Percentiles rank a stretch among this genome's conserved stretches.
These are phyloP conservation scores for Herpetospermum pedunculosum DNA, from an alignment of 306 rosid species.

Conservation along the genomic window DNA sequence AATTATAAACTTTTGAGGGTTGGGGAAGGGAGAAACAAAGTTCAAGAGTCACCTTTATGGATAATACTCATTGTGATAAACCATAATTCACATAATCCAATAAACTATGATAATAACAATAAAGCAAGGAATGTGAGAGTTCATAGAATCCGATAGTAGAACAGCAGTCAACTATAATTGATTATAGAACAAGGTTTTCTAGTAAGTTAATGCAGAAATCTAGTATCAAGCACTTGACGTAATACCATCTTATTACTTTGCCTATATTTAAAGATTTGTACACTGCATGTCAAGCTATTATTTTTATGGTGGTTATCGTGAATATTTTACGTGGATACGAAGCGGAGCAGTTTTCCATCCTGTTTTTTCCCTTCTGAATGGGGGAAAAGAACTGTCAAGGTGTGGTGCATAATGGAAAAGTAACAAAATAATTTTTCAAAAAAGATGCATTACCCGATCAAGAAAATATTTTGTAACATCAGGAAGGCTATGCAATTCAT, in stretches of 20 bases:
- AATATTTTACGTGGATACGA: not conserved
- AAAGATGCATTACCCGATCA: slow-evolving; percentile 56
- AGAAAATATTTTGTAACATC: slow-evolving; percentile 79
- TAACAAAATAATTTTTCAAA: not conserved
- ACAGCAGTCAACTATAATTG: not conserved
- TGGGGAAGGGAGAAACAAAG: not conserved
- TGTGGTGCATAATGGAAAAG: not conserved
- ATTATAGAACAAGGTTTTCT: not conserved
- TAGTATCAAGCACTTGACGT: not conserved
- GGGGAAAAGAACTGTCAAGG: not conserved
- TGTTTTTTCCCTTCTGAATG: not conserved
- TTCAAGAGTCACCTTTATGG: not conserved
- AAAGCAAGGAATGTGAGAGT: not conserved
- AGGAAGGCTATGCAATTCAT: slow-evolving; percentile 70
- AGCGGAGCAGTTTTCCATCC: not conserved
- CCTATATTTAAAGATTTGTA: not conserved
- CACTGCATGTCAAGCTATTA: not conserved
- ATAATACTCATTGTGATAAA: not conserved
- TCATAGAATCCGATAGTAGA: not conserved
- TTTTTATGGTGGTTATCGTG: not conserved
- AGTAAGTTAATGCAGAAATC: not conserved
- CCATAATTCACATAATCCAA: not conserved
- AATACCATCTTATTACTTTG: not conserved
- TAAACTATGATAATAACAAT: not conserved
- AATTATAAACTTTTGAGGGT: not conserved